A percentile compares a stretch with the other conserved stretches of the same genome.
Evolutionary conservation across 306 rosid species (phyloP).

Genomic region (Inga laurina): DNA sequence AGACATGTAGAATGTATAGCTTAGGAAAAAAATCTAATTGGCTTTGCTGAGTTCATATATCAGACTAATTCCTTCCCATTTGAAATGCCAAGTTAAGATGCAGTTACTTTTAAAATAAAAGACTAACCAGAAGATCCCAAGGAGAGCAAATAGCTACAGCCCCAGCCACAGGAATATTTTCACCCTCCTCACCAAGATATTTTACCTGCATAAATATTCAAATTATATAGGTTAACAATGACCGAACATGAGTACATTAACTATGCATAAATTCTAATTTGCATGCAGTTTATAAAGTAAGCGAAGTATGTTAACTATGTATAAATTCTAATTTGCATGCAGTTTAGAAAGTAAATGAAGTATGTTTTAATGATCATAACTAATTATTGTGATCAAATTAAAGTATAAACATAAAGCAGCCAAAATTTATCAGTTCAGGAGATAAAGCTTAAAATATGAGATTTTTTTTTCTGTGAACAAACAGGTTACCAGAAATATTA

Average conservation of each 20-base stretch:
- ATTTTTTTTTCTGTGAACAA: neutral
- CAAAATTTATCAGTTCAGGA: neutral
- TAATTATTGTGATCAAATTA: conserved; percentile 2
- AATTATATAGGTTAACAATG: conserved; percentile 27
- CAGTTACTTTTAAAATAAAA: conserved; percentile 27
- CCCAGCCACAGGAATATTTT: conserved; percentile 75
- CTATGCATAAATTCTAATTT: conserved; percentile 2
- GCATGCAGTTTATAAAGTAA: conserved; percentile 16
- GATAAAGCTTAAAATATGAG: neutral
- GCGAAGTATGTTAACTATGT: neutral
- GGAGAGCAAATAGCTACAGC: conserved; percentile 93
- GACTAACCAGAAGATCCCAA: conserved; percentile 97
- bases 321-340: neutral
- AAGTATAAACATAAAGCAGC: conserved; percentile 20
- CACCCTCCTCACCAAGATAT: conserved; percentile 96
- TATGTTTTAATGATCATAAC: conserved; percentile 10
- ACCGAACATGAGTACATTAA: neutral
- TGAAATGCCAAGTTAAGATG: conserved; percentile 16
- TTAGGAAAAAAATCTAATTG: neutral
- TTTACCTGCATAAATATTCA: conserved; percentile 64
- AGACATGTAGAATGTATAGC: neutral
- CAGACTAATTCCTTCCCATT: conserved; percentile 16
- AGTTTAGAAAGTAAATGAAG: conserved; percentile 19
- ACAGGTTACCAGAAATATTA: neutral
- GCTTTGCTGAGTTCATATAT: neutral